Conservation (phyloP, 2,329 filamentous ascomycete species). For the Pseudofabraea citricarpa region DNA sequence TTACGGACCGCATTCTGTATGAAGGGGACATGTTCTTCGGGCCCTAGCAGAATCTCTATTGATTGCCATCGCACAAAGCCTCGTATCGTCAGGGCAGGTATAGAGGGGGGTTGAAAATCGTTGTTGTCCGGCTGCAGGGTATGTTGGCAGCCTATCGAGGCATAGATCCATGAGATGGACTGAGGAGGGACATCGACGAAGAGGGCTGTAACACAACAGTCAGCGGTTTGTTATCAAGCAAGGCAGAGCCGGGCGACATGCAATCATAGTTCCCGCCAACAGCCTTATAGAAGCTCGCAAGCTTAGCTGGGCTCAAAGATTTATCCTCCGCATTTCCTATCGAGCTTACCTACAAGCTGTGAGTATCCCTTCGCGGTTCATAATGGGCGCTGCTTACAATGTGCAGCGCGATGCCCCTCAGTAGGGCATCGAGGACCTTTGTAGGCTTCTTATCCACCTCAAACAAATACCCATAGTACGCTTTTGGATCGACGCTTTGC, state of each 20-base stretch:
- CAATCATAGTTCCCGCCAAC: slow-evolving; percentile 74
- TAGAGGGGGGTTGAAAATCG: slow-evolving; percentile 68
- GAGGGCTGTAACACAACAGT: slow-evolving; percentile 43
- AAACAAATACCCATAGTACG: slow-evolving; percentile 62
- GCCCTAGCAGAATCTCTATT: slow-evolving; percentile 81
- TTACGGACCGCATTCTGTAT: slow-evolving; percentile 74
- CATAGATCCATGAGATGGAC: slow-evolving; percentile 87
- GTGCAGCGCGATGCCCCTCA: slow-evolving; percentile 62
- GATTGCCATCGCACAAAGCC: slow-evolving; percentile 95
- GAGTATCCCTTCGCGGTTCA: slow-evolving; percentile 7
- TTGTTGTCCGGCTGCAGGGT: slow-evolving; percentile 68
- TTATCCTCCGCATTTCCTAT: slow-evolving; percentile 52
- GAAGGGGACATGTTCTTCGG: slow-evolving; percentile 81
- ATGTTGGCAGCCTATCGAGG: slow-evolving; percentile 86
- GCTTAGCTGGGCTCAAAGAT: slow-evolving; percentile 59
- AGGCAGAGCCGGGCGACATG: slow-evolving; percentile 24
- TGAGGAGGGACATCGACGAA: slow-evolving; percentile 71
- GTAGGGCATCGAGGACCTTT: slow-evolving; percentile 59
- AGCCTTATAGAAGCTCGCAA: slow-evolving; percentile 71
- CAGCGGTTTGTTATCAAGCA: slow-evolving; percentile 1
- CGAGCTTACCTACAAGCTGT: slow-evolving; percentile 43
- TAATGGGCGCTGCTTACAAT: slow-evolving; percentile 52
- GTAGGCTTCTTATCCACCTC: slow-evolving; percentile 63
- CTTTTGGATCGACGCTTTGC: slow-evolving; percentile 19
- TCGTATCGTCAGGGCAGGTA: slow-evolving; percentile 76